Conservation (phyloP, 1,139 yeast genomes). For the Kodamaea ohmeri region DNA sequence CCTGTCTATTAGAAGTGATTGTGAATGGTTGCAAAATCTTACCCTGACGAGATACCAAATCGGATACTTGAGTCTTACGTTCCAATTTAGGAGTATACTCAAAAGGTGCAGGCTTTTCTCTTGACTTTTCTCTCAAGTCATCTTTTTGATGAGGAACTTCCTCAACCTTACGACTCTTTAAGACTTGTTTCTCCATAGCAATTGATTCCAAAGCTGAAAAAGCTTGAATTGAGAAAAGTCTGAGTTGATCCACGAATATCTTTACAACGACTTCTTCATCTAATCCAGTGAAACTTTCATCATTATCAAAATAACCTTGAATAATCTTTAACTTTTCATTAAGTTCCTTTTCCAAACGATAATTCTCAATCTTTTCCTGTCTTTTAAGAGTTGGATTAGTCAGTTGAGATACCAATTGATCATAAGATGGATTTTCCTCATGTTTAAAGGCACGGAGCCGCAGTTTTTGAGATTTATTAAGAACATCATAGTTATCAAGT, state of each 20-base stretch:
- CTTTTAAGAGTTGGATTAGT: conserved; percentile 55
- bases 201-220: conserved; percentile 54
- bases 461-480: conserved; percentile 37
- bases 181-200: conserved; percentile 56
- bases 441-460: conserved; percentile 41
- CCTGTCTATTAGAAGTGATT: conserved; percentile 58
- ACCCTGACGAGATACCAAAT: conserved; percentile 62
- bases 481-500: conserved; percentile 41
- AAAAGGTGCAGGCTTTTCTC: conserved; percentile 20
- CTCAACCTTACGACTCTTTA: conserved; percentile 30
- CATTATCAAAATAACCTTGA: conserved; percentile 30
- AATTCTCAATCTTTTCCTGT: conserved; percentile 70
- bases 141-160: background rate
- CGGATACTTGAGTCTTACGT: conserved; percentile 22
- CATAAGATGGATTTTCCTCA: conserved; percentile 40
- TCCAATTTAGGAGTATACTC: conserved; percentile 59
- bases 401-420: conserved; percentile 24
- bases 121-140: background rate
- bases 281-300: conserved; percentile 25
- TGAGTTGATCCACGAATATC: conserved; percentile 54
- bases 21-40: conserved; percentile 84
- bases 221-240: conserved; percentile 49
- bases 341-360: conserved; percentile 57
- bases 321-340: conserved; percentile 39
- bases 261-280: conserved; percentile 65